Percentiles rank a stretch among this genome's conserved stretches.
Conservation (phyloP, 805 yeast species). For the Sugiyamaella marilandica region DNA sequence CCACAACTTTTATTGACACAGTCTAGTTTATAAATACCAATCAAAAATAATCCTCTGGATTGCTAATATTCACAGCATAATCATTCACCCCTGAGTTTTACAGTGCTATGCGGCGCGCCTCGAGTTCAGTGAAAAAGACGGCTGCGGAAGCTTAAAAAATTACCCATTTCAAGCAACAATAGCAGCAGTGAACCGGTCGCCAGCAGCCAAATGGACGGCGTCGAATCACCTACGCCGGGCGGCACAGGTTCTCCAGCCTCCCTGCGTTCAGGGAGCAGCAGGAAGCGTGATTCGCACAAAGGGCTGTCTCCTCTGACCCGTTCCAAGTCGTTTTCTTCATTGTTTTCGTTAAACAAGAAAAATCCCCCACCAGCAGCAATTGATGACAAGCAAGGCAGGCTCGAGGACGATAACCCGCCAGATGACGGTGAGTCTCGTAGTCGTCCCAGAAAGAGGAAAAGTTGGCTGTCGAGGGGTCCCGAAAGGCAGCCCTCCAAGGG, state of each 20-base stretch:
- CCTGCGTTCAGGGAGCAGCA: no score
- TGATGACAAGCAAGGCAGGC: not conserved
- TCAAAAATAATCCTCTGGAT: no score
- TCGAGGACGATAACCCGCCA: not conserved
- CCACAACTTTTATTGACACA: no score
- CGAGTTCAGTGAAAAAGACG: no score
- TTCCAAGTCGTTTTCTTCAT: slow-evolving; percentile 10
- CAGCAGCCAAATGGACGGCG: not conserved
- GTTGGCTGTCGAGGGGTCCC: not conserved
- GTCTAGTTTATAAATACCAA: no score
- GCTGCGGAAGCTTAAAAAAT: no score
- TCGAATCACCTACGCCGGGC: not conserved
- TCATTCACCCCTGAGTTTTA: no score
- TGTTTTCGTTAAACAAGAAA: slow-evolving; percentile 7
- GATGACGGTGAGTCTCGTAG: not conserved
- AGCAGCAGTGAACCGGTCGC: not conserved
- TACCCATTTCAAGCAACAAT: no score
- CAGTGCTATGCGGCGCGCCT: no score
- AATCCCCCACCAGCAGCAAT: not conserved
- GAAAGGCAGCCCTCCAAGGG: not conserved
- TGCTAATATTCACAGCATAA: no score
- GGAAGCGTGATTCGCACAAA: no score
- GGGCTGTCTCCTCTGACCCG: not conserved
- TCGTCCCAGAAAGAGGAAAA: not conserved
- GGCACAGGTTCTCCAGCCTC: no score